Percentiles rank a stretch among this genome's conserved stretches.
Conservation (phyloP, 2,329 filamentous ascomycete species). For the Trichoderma koningiopsis region DNA sequence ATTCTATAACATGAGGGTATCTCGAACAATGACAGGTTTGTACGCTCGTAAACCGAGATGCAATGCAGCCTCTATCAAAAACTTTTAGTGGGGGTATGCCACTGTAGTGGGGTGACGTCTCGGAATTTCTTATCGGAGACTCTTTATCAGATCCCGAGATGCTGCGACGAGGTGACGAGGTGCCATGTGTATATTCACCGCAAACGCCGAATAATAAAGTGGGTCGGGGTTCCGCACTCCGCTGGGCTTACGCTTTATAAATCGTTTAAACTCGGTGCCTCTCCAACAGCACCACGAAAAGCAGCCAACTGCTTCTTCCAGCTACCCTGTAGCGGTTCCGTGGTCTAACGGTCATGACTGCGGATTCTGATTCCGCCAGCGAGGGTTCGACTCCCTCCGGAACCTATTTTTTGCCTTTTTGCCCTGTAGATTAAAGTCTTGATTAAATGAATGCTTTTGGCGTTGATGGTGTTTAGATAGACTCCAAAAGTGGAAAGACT, state of each 20-base stretch:
- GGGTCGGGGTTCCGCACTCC: neutral
- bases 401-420: constrained; percentile 31
- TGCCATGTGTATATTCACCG: neutral
- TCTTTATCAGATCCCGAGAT: constrained; percentile 19
- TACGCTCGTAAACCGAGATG: constrained; percentile 3
- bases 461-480: neutral
- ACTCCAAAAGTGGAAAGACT: neutral
- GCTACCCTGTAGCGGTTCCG: constrained; percentile 32
- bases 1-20: constrained; percentile 7
- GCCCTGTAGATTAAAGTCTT: neutral
- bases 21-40: constrained; percentile 2
- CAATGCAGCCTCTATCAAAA: constrained; percentile 32
- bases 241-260: too few relatives aligned
- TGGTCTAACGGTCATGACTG: constrained; percentile 45
- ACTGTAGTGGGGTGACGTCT: constrained; percentile 26
- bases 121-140: neutral
- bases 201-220: constrained; percentile 31
- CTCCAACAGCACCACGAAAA: too few relatives aligned
- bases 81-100: constrained; percentile 38
- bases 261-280: too few relatives aligned
- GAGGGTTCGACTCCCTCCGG: constrained; percentile 43
- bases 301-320: too few relatives aligned
- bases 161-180: neutral
- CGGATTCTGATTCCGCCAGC: constrained; percentile 44
- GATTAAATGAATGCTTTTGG: neutral